phyloP scores from a whole-genome alignment of 2,329 filamentous ascomycete species.

The Coleophoma cylindrospora region DNA sequence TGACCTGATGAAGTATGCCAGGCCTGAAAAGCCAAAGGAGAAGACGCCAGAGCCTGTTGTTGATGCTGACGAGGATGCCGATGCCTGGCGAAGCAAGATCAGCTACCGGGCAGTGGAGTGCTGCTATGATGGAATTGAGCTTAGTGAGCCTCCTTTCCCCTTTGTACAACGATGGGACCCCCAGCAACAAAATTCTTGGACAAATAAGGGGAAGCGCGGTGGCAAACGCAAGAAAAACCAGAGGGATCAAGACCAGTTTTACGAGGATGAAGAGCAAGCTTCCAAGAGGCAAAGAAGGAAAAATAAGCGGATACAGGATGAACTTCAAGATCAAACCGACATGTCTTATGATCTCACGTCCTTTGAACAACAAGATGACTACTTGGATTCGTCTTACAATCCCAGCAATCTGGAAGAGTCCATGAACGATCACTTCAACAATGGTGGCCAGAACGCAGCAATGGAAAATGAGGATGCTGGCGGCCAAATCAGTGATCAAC shows the following conservation, averaged over 20 bases:
- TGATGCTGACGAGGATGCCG: slow-evolving; percentile 30
- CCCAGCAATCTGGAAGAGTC: slow-evolving; percentile 9
- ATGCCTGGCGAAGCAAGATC: slow-evolving; percentile 72
- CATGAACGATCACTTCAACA: background rate
- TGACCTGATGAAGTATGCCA: slow-evolving; percentile 51
- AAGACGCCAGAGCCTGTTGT: slow-evolving; percentile 6
- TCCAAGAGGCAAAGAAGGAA: slow-evolving; percentile 45
- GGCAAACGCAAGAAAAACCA: slow-evolving; percentile 45
- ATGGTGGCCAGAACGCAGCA: slow-evolving; percentile 16
- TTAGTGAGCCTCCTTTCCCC: slow-evolving; percentile 80
- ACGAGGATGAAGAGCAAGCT: slow-evolving; percentile 26
- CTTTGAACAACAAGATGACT: slow-evolving; percentile 24
- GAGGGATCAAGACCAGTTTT: slow-evolving; percentile 32
- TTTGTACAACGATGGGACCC: slow-evolving; percentile 88
- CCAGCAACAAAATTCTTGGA: slow-evolving; percentile 52
- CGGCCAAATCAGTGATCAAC: slow-evolving; percentile 21
- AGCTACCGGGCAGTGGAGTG: slow-evolving; percentile 79
- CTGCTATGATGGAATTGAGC: slow-evolving; percentile 58
- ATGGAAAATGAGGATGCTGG: slow-evolving; percentile 28
- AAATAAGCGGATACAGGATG: slow-evolving; percentile 34
- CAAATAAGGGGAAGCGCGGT: slow-evolving; percentile 34
- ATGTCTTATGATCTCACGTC: slow-evolving; percentile 20
- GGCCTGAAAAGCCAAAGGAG: slow-evolving; percentile 30
- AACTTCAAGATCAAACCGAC: slow-evolving; percentile 34
- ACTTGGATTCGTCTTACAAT: slow-evolving; percentile 13